phyloP scores from a whole-genome alignment of 192 early-diverging fungal species.

The Coemansia sp. region DNA sequence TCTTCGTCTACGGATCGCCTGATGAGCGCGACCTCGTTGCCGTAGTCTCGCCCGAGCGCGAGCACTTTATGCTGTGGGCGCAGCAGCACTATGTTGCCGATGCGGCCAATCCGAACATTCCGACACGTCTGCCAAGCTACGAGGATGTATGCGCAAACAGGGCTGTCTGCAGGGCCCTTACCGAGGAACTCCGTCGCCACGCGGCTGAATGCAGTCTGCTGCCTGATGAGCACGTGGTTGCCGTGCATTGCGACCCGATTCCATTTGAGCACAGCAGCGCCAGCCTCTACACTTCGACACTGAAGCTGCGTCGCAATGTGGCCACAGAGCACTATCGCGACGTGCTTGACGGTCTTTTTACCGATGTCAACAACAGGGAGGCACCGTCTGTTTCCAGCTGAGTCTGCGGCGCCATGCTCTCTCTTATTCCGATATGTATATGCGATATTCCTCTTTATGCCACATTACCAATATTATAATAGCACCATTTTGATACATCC shows the following conservation, averaged over 20 bases:
- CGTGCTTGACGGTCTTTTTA: conserved; percentile 55
- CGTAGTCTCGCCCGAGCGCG: conserved; percentile 75
- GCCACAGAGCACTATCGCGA: conserved; percentile 52
- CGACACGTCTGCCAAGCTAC: background rate
- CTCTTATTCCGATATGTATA: background rate
- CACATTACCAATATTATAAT: background rate
- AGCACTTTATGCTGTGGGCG: conserved; percentile 66
- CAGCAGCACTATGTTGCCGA: conserved; percentile 17
- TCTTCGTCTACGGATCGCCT: conserved; percentile 86
- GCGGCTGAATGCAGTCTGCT: background rate
- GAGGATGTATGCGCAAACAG: background rate
- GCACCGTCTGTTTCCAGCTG: background rate
- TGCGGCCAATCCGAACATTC: background rate
- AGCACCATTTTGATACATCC: background rate
- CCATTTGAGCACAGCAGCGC: conserved; percentile 66
- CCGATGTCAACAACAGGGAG: conserved; percentile 24
- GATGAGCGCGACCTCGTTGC: conserved; percentile 76
- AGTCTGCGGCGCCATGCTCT: background rate
- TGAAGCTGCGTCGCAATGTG: conserved; percentile 69
- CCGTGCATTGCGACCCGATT: conserved; percentile 65
- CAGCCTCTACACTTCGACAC: conserved; percentile 78
- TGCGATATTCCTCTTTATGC: background rate
- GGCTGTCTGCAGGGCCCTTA: background rate
- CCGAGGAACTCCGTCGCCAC: background rate
- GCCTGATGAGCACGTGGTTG: conserved; percentile 65